These are phyloP conservation scores for Apophysomyces elegans DNA, from an alignment of 371 early-diverging fungal genomes.

Conservation along the genomic window DNA sequence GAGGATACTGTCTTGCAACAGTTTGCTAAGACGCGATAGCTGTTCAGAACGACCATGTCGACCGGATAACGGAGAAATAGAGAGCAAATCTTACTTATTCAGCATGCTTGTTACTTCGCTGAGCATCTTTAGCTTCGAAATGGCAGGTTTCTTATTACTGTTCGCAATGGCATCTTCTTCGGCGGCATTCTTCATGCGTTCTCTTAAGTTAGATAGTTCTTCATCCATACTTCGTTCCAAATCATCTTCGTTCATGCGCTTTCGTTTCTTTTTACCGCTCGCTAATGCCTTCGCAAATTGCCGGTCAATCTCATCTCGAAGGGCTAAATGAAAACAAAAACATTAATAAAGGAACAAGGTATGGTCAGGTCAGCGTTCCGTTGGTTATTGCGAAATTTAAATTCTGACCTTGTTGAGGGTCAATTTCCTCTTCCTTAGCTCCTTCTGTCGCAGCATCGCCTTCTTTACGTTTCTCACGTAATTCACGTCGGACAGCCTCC, in stretches of 20 bases:
- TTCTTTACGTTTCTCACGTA: constrained; percentile 29
- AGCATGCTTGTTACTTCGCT: constrained; percentile 69
- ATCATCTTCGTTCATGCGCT: constrained; percentile 72
- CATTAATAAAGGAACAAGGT: no score
- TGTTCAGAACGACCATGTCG: no score
- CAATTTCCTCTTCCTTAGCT: constrained; percentile 33
- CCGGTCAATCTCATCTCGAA: constrained; percentile 61
- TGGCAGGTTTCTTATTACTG: constrained; percentile 73
- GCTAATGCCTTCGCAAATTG: constrained; percentile 65
- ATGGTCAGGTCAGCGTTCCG: neutral
- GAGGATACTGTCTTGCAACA: constrained; percentile 73
- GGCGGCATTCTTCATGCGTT: constrained; percentile 85
- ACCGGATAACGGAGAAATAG: no score
- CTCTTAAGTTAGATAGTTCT: constrained; percentile 65
- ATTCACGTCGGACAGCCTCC: constrained; percentile 39
- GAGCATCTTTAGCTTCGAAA: constrained; percentile 85
- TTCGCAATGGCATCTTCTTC: constrained; percentile 81
- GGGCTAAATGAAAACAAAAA: constrained; percentile 25
- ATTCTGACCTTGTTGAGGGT: constrained; percentile 39
- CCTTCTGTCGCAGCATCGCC: constrained; percentile 20
- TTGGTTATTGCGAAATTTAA: neutral
- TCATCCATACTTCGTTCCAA: constrained; percentile 64
- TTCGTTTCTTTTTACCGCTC: constrained; percentile 65
- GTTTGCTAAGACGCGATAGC: constrained; percentile 37
- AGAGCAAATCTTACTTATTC: constrained; percentile 57